These are phyloP conservation scores for Trametes meyenii DNA, from an alignment of 768 basidiomycete genomes.

Conservation along the genomic window DNA sequence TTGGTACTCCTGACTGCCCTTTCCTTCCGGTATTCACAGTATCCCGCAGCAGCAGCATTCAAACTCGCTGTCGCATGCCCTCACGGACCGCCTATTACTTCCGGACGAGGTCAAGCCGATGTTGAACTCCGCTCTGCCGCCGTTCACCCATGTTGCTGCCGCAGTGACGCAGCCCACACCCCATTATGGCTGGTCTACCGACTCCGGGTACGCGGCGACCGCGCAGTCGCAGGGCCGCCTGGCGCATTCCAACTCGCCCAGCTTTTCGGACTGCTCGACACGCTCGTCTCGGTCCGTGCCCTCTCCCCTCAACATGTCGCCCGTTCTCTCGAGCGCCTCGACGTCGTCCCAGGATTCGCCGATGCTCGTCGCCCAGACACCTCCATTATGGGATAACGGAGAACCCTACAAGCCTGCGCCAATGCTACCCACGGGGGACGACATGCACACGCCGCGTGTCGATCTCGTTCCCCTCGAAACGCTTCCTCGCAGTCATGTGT, in stretches of 20 bases:
- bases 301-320: conserved; percentile 17
- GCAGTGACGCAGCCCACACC: conserved; percentile 14
- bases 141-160: not conserved
- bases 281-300: conserved; percentile 15
- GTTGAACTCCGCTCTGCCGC: conserved; percentile 1
- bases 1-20: conserved; percentile 20
- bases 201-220: conserved; percentile 16
- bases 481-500: conserved; percentile 56
- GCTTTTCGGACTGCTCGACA: conserved; percentile 23
- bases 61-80: conserved; percentile 19
- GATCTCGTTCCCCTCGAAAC: conserved; percentile 62
- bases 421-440: not conserved
- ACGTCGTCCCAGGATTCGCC: conserved; percentile 21
- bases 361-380: conserved; percentile 21
- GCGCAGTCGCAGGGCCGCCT: conserved; percentile 10
- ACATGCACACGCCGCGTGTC: conserved; percentile 29
- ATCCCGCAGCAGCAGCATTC: conserved; percentile 14
- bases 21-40: conserved; percentile 18
- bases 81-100: conserved; percentile 13
- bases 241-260: conserved; percentile 22
- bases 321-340: conserved; percentile 21
- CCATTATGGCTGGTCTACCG: conserved; percentile 12
- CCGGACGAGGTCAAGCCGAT: conserved; percentile 18
- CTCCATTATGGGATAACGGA: conserved; percentile 25
- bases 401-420: conserved; percentile 28